A percentile compares a stretch with the other conserved stretches of the same genome.
phyloP scores from a whole-genome alignment of 2,329 filamentous ascomycete species.

The Alternaria tenuissima region DNA sequence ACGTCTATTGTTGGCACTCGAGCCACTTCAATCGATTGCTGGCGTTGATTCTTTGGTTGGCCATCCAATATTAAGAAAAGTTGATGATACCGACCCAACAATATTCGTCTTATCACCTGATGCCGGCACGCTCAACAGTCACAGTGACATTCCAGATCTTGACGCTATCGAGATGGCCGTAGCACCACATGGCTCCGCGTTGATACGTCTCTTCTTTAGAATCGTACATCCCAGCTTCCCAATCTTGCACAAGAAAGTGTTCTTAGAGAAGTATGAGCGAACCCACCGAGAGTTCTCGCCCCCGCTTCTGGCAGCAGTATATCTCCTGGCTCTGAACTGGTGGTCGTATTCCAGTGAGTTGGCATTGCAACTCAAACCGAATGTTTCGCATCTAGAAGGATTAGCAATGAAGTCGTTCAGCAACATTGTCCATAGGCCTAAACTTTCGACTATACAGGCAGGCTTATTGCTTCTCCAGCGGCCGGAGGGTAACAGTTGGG shows the following conservation, averaged over 20 bases:
- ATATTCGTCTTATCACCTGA: slow-evolving; percentile 40
- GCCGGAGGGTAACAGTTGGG: slow-evolving; percentile 45
- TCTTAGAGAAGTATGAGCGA: slow-evolving; percentile 67
- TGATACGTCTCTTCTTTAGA: slow-evolving; percentile 78
- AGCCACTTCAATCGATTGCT: slow-evolving; percentile 18
- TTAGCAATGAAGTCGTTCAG: slow-evolving; percentile 50
- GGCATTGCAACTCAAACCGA: slow-evolving; percentile 55
- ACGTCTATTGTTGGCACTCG: slow-evolving; percentile 32
- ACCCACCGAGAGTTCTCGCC: slow-evolving; percentile 67
- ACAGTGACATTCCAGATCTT: slow-evolving; percentile 57
- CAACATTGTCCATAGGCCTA: slow-evolving; percentile 51
- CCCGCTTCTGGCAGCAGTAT: slow-evolving; percentile 67
- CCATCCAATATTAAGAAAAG: slow-evolving; percentile 31
- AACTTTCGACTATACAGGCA: slow-evolving; percentile 53
- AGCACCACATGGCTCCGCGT: slow-evolving; percentile 71
- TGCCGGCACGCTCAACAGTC: slow-evolving; percentile 37
- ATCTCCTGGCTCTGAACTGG: slow-evolving; percentile 69
- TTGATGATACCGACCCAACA: slow-evolving; percentile 31
- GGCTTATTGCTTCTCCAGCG: slow-evolving; percentile 50
- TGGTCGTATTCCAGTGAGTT: slow-evolving; percentile 66
- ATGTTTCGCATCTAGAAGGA: slow-evolving; percentile 44
- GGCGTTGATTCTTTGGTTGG: slow-evolving; percentile 20
- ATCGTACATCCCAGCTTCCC: slow-evolving; percentile 68
- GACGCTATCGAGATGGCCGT: slow-evolving; percentile 77
- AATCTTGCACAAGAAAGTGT: slow-evolving; percentile 68